Percentiles rank a stretch among this genome's conserved stretches.
These are phyloP conservation scores for Lentinula aciculospora DNA, from an alignment of 768 basidiomycete genomes.

Conservation along the genomic window DNA sequence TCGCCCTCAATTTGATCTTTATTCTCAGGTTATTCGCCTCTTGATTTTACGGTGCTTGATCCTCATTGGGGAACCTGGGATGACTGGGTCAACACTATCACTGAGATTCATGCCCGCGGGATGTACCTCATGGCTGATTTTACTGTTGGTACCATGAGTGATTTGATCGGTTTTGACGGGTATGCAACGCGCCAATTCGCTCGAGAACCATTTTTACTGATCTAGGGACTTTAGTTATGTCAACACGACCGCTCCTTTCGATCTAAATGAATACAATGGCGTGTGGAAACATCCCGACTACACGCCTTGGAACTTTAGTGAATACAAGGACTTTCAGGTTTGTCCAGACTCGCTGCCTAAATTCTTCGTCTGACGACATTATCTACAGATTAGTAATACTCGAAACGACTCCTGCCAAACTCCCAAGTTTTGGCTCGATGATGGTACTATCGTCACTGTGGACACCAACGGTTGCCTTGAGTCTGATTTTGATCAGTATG, in stretches of 20 bases:
- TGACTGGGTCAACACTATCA: conserved; percentile 75
- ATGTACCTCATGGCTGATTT: conserved; percentile 96
- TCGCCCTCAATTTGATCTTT: not conserved
- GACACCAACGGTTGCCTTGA: conserved; percentile 53
- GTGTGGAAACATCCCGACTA: conserved; percentile 73
- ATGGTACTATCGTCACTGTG: conserved; percentile 31
- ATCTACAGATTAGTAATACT: conserved; percentile 51
- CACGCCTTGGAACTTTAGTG: conserved; percentile 79
- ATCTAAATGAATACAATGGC: conserved; percentile 63
- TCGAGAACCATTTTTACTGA: conserved; percentile 2
- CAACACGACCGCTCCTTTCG: conserved; percentile 79
- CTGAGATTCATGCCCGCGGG: conserved; percentile 69
- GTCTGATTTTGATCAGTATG: conserved; percentile 95
- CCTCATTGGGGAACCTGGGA: conserved; percentile 86
- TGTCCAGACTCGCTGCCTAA: conserved; percentile 14
- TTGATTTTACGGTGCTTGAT: conserved; percentile 87
- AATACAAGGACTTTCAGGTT: conserved; percentile 81
- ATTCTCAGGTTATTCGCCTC: conserved; percentile 77
- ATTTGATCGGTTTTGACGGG: conserved; percentile 84
- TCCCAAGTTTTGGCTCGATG: conserved; percentile 77
- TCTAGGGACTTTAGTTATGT: conserved; percentile 43
- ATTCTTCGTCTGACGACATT: not conserved
- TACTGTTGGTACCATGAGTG: conserved; percentile 89
- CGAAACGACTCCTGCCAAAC: conserved; percentile 71
- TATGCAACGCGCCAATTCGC: conserved; percentile 27